These are phyloP conservation scores for Coemansia sp. DNA, from an alignment of 192 early-diverging fungal genomes.

Conservation along the genomic window DNA sequence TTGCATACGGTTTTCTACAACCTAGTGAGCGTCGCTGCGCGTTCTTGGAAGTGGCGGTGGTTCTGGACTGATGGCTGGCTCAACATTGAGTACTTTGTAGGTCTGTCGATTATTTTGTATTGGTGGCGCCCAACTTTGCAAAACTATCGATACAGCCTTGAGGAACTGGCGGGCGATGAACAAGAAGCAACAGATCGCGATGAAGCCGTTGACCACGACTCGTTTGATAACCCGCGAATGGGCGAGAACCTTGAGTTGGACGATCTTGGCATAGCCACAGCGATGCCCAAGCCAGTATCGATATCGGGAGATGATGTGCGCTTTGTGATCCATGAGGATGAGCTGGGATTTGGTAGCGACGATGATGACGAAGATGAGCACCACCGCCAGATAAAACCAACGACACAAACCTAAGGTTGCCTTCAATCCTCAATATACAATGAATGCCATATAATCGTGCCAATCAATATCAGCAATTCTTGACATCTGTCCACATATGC, in stretches of 20 bases:
- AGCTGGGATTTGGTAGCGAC: constrained; percentile 31
- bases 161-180: constrained; percentile 79
- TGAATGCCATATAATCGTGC: no score
- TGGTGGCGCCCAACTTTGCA: constrained; percentile 93
- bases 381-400: neutral
- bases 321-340: constrained; percentile 53
- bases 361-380: constrained; percentile 16
- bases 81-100: constrained; percentile 85
- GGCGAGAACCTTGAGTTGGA: constrained; percentile 53
- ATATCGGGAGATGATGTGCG: constrained; percentile 39
- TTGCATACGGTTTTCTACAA: constrained; percentile 73
- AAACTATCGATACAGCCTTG: constrained; percentile 90
- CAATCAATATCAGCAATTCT: no score
- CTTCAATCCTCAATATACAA: no score
- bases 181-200: constrained; percentile 71
- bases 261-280: constrained; percentile 17
- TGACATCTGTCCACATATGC: no score
- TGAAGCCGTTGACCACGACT: constrained; percentile 24
- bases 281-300: constrained; percentile 16
- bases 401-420: neutral
- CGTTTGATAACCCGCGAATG: constrained; percentile 52
- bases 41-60: constrained; percentile 87
- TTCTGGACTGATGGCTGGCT: constrained; percentile 92
- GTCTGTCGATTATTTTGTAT: constrained; percentile 77
- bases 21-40: constrained; percentile 68